Evolutionary conservation across 1,139 yeast genomes (phyloP).

Genomic region (Diutina mesorugosa): DNA sequence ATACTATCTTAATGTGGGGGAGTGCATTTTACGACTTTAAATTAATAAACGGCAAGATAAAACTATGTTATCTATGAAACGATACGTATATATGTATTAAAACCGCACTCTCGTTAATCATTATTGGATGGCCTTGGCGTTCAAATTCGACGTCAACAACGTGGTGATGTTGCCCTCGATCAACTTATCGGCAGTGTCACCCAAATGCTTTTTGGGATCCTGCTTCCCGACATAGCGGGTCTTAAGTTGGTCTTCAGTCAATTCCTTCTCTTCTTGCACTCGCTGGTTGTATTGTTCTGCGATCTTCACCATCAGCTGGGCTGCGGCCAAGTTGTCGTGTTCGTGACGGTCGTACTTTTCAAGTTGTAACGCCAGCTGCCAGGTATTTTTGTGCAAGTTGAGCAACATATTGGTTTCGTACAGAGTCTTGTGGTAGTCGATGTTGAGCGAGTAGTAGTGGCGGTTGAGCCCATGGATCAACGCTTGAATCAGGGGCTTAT

Average conservation of each 20-base stretch:
- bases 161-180: constrained; percentile 87
- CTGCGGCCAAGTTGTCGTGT: constrained; percentile 57
- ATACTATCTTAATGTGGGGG: neutral
- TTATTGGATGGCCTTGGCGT: constrained; percentile 54
- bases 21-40: neutral
- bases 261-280: constrained; percentile 85
- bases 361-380: constrained; percentile 88
- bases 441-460: constrained; percentile 89
- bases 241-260: constrained; percentile 78
- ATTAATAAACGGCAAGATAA: no score
- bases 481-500: constrained; percentile 97
- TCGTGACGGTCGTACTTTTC: constrained; percentile 72
- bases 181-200: constrained; percentile 74
- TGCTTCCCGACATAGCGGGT: constrained; percentile 97
- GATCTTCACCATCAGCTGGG: constrained; percentile 73
- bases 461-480: constrained; percentile 95
- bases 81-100: neutral
- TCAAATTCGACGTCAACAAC: constrained; percentile 77
- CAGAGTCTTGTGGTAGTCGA: constrained; percentile 87
- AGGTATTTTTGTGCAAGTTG: constrained; percentile 87
- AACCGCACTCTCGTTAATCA: neutral
- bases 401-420: constrained; percentile 90
- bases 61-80: neutral
- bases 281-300: constrained; percentile 86
- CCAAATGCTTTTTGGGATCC: constrained; percentile 95